phyloP scores from a whole-genome alignment of 768 basidiomycete genomes.

The Leccinum boreale region DNA sequence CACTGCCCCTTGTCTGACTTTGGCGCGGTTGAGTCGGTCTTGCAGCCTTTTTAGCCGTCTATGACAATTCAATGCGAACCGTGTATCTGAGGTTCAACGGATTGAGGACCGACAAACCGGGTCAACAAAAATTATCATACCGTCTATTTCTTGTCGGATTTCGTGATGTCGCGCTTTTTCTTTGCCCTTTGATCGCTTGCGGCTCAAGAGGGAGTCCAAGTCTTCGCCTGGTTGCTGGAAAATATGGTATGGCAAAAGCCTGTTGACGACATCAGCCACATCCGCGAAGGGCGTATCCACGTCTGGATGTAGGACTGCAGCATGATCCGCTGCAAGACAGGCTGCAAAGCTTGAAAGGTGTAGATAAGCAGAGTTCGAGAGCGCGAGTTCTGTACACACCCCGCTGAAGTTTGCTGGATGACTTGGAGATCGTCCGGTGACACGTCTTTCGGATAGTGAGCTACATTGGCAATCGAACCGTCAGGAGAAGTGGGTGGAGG shows the following conservation, averaged over 20 bases:
- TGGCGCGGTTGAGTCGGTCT: constrained; percentile 54
- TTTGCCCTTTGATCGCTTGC: constrained; percentile 53
- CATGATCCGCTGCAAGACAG: constrained; percentile 61
- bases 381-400: constrained; percentile 36
- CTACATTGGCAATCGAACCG: constrained; percentile 26
- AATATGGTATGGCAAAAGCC: constrained; percentile 77
- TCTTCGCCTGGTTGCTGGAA: constrained; percentile 76
- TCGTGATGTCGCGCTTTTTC: constrained; percentile 50
- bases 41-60: constrained; percentile 53
- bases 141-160: constrained; percentile 47
- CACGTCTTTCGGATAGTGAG: constrained; percentile 34
- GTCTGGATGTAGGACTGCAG: constrained; percentile 58
- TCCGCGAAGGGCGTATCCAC: constrained; percentile 67
- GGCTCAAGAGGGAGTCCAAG: constrained; percentile 32
- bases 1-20: constrained; percentile 56
- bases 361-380: constrained; percentile 12
- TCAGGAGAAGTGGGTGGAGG: constrained; percentile 7
- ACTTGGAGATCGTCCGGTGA: constrained; percentile 51
- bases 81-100: constrained; percentile 49
- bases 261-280: constrained; percentile 58
- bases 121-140: constrained; percentile 32
- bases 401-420: constrained; percentile 44
- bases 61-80: constrained; percentile 65
- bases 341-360: constrained; percentile 47
- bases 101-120: constrained; percentile 1